Evolutionary conservation across 306 rosid species (phyloP), one percentile per base, ranked within the genome.

Genomic region (Inga oerstediana): DNA sequence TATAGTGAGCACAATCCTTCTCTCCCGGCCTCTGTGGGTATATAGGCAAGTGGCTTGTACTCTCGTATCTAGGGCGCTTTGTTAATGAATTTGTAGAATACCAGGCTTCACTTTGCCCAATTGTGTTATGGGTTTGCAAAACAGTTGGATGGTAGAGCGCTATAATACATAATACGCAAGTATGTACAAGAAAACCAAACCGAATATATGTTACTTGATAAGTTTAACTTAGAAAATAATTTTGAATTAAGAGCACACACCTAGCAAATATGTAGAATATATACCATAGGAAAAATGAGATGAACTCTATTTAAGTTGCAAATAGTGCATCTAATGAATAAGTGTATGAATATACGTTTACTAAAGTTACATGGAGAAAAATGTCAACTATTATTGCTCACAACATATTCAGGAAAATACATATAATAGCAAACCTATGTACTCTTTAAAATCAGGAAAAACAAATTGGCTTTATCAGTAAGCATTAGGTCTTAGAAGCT

Each of bases 1-100:
- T 93, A 93, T 96, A 96, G 94, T 93, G 93, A 83, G 92, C 92
- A 91, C 99, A 95, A 81, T 95, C 99, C 93, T 92, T 95, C 92
- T 95, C 99, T 83, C 99, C 99, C 34, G 98, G 97, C 90, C 99
- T 93, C 89, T 96, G 99, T 37, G 99, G 98, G 85, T 96, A 96
- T 73, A 92, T 84, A 90, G 97, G 91, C 93, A 95, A 88, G 90
- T 85, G 86, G 97, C 96, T 89, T 88, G 94, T 87, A 87, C 83
- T 89, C 85, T 96, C 98, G 59, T 87, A 92, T 86, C 98, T 96
- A 93, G 93, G 88, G 89, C 99, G 98, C 97, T 96, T 96, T 90
- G 94, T 88, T 86, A 93, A 90, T 83, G 97, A 85, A 84, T 85
- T 87, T 83, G 98, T 84, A 83, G 94, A 83, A 91, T 93, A 93